phyloP scores from a whole-genome alignment of 345 rosid species.

The Bruguiera parviflora region DNA sequence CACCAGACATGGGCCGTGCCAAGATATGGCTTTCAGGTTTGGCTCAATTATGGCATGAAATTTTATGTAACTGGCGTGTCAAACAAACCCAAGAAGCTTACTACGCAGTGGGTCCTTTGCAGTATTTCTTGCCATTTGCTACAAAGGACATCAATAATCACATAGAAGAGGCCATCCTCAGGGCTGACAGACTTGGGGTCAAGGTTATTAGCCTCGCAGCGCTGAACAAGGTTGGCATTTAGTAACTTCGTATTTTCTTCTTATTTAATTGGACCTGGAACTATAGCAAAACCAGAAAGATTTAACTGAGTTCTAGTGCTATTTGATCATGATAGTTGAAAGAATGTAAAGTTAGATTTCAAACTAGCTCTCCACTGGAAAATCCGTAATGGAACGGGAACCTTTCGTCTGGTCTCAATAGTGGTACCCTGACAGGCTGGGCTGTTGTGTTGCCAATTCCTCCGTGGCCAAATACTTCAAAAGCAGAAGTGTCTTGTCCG shows the following conservation, averaged over 20 bases:
- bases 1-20: slow-evolving; percentile 88
- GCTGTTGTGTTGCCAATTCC: not conserved
- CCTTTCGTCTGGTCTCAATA: not conserved
- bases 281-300: too few species aligned
- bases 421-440: not conserved
- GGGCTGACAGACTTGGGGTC: slow-evolving; percentile 78
- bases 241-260: not conserved
- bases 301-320: not conserved
- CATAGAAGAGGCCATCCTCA: slow-evolving; percentile 76
- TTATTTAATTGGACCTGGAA: not conserved
- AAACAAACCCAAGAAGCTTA: too few species aligned
- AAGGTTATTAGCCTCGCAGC: slow-evolving; percentile 98
- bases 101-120: slow-evolving; percentile 7
- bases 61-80: not conserved
- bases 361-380: slow-evolving; percentile 11
- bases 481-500: not conserved
- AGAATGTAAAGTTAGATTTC: slow-evolving; percentile 15
- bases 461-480: not conserved
- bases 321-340: slow-evolving; percentile 25
- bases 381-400: not conserved
- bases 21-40: slow-evolving; percentile 84
- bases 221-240: slow-evolving; percentile 57
- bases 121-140: slow-evolving; percentile 96
- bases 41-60: not conserved
- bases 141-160: slow-evolving; percentile 71